A percentile compares a stretch with the other conserved stretches of the same genome.
Evolutionary conservation across 345 rosid genomes (phyloP).

Genomic region (Eucalyptus erythrocorys): DNA sequence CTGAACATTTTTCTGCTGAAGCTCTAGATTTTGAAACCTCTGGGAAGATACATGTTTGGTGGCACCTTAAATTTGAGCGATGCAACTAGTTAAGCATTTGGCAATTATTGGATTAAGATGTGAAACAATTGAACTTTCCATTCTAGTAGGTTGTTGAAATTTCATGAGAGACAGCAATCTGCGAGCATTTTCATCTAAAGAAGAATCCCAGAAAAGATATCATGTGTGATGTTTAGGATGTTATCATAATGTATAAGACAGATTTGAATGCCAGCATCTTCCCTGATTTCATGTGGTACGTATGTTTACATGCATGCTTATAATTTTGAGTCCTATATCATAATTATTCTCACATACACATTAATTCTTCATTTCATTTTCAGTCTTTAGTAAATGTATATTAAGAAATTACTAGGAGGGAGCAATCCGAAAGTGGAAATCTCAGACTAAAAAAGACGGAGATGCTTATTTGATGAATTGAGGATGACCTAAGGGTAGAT

Average conservation of each 20-base stretch:
- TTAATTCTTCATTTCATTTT: not conserved
- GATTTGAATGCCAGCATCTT: not conserved
- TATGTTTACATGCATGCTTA: not conserved
- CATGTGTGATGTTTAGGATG: not conserved
- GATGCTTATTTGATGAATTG: not conserved
- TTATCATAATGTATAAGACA: not conserved
- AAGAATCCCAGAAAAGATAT: not conserved
- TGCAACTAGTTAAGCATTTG: not conserved
- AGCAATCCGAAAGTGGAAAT: rapidly evolving
- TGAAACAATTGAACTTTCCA: not conserved
- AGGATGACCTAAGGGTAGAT: not conserved
- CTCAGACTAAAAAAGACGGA: not conserved
- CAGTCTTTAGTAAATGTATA: not conserved
- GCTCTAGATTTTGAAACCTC: not conserved
- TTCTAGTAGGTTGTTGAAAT: not conserved
- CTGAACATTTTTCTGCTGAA: not conserved
- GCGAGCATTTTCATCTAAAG: not conserved
- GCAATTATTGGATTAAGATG: not conserved
- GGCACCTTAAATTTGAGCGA: not conserved
- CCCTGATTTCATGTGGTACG: not conserved
- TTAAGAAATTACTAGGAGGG: not conserved
- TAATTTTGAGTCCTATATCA: not conserved
- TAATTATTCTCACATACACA: not conserved
- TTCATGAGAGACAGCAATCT: not conserved
- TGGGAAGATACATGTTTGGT: not conserved